Conservation (phyloP, 1,284 basidiomycete genomes). For the Nidula niveotomentosa region DNA sequence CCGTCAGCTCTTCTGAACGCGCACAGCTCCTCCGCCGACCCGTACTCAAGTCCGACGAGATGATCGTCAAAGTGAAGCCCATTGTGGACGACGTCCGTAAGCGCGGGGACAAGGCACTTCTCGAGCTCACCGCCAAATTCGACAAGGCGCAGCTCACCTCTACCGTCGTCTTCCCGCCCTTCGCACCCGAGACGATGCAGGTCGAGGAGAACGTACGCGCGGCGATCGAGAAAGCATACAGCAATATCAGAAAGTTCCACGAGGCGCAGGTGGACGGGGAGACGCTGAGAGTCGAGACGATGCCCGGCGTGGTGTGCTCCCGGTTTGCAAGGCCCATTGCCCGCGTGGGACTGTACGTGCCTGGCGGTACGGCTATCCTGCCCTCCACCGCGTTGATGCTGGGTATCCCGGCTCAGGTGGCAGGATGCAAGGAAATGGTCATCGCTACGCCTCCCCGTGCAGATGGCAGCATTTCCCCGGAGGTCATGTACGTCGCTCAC, state of each 20-base stretch:
- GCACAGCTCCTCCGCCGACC: constrained; percentile 83
- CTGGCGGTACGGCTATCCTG: constrained; percentile 95
- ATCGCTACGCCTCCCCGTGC: constrained; percentile 93
- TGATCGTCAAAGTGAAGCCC: constrained; percentile 94
- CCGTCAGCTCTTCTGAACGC: constrained; percentile 56
- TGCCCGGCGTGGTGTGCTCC: constrained; percentile 96
- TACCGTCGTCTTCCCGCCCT: constrained; percentile 69
- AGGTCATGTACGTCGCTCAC: constrained; percentile 93
- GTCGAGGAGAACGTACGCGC: constrained; percentile 66
- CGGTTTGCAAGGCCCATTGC: constrained; percentile 94
- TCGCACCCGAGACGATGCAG: constrained; percentile 55
- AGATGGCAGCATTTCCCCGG: constrained; percentile 90
- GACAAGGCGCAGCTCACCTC: constrained; percentile 75
- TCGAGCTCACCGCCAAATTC: constrained; percentile 92
- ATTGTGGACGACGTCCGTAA: constrained; percentile 89
- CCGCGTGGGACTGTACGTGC: constrained; percentile 96
- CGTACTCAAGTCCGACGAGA: constrained; percentile 90
- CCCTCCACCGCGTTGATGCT: constrained; percentile 99
- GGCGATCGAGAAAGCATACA: constrained; percentile 93
- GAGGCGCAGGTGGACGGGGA: constrained; percentile 76
- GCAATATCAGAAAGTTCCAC: constrained; percentile 92
- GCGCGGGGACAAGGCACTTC: constrained; percentile 86
- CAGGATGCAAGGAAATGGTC: constrained; percentile 91
- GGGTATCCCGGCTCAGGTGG: constrained; percentile 97
- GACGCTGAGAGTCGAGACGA: constrained; percentile 89